Percentiles rank a stretch among this genome's conserved stretches.
These are phyloP conservation scores for Grifola frondosa DNA, from an alignment of 1,284 basidiomycete species.

Conservation along the genomic window DNA sequence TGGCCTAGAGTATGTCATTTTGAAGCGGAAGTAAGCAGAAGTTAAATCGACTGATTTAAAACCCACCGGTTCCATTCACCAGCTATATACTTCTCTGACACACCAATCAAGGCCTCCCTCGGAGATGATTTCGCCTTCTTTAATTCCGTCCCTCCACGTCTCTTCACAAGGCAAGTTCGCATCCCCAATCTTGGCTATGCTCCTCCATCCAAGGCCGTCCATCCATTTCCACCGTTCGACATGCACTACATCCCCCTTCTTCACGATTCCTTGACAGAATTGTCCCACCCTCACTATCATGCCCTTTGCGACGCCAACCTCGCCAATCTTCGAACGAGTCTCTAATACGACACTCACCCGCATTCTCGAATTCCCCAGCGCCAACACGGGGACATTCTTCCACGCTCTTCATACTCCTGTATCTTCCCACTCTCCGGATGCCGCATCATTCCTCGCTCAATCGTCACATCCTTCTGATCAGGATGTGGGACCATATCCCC, in stretches of 20 bases:
- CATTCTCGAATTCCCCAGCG: slow-evolving; percentile 2
- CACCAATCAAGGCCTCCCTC: slow-evolving; percentile 4
- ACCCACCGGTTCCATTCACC: no score
- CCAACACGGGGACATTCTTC: slow-evolving; percentile 5
- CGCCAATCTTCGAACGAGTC: neutral
- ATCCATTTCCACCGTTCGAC: slow-evolving; percentile 15
- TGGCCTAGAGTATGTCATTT: no score
- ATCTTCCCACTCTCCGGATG: slow-evolving; percentile 16
- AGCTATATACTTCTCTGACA: slow-evolving; percentile 2
- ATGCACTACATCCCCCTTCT: slow-evolving; percentile 4
- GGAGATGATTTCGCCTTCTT: slow-evolving; percentile 2
- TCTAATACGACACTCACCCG: slow-evolving; percentile 10
- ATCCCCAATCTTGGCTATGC: slow-evolving; percentile 6
- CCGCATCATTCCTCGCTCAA: slow-evolving; percentile 17
- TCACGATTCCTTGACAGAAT: slow-evolving; percentile 16
- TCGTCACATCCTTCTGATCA: slow-evolving; percentile 5
- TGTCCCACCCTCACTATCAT: slow-evolving; percentile 15
- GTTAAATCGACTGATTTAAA: no score
- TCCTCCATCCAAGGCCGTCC: slow-evolving; percentile 5
- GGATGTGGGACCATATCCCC: slow-evolving; percentile 16
- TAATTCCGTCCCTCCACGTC: slow-evolving; percentile 4
- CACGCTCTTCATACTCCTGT: slow-evolving; percentile 19
- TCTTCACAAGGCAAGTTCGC: slow-evolving; percentile 11
- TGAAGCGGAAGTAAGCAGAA: no score
- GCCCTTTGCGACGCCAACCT: no score